Evolutionary conservation across 768 basidiomycete genomes (phyloP).

Genomic region (Mycena venus): DNA sequence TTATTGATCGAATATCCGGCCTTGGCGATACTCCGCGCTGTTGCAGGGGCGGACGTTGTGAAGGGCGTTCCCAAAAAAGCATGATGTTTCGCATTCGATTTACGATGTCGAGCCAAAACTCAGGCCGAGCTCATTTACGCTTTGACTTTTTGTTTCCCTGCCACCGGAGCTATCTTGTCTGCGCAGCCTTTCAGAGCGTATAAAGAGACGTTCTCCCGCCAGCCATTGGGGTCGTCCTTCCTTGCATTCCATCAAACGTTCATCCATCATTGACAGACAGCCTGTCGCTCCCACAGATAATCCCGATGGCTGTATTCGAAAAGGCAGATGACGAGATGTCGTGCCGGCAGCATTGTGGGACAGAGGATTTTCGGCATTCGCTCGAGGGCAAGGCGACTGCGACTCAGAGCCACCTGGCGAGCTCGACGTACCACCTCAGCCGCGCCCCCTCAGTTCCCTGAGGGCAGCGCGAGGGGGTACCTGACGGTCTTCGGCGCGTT

Average conservation of each 20-base stretch:
- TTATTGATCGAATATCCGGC: conserved; percentile 17
- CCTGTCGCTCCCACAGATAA: conserved; percentile 33
- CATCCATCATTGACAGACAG: conserved; percentile 20
- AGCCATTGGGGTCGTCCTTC: neutral
- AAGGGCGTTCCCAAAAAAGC: conserved; percentile 27
- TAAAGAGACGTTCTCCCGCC: conserved; percentile 17
- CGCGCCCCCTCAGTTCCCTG: conserved; percentile 34
- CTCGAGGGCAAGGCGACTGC: conserved; percentile 33
- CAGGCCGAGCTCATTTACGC: conserved; percentile 27
- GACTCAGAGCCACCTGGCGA: conserved; percentile 29
- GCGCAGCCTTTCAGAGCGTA: conserved; percentile 8
- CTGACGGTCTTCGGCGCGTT: conserved; percentile 75
- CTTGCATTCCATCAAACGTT: neutral
- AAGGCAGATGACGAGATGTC: conserved; percentile 33
- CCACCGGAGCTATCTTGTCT: conserved; percentile 4
- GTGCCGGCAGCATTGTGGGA: conserved; percentile 35
- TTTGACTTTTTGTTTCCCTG: conserved; percentile 28
- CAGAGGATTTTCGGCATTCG: conserved; percentile 32
- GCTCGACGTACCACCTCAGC: conserved; percentile 25
- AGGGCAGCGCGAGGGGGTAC: conserved; percentile 52
- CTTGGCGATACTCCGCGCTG: conserved; percentile 27
- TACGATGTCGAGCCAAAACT: conserved; percentile 31
- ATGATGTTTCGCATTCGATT: conserved; percentile 26
- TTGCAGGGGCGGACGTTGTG: conserved; percentile 15
- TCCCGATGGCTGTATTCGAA: conserved; percentile 22